Evolutionary conservation across 78 protist species (phyloP), one percentile per base, ranked within the genome.

Genomic region (Dictyostelium brefeldianum): DNA sequence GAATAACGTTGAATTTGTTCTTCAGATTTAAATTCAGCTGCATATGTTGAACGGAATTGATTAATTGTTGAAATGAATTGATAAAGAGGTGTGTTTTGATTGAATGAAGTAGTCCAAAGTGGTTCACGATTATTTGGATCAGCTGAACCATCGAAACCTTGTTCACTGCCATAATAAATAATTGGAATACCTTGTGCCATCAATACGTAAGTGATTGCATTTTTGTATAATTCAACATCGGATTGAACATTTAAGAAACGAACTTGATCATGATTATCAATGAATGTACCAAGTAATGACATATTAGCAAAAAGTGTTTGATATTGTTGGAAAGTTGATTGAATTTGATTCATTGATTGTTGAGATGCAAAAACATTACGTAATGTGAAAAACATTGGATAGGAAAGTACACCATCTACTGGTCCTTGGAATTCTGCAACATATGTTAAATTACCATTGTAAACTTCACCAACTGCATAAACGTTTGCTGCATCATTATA

Each of bases 161-260:
- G 97, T 74, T 98, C 99, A 12, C 96, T 93, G 15, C 99, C 99
- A 81, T 98, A 98, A 94, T 98, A 98, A 67, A 96, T 64, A 69
- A 96, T 85, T 6, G 99, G 99, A 12, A 97, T 92, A 54, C 96
- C 96, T 22, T 69, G 79, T 2, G 84, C 81, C 74, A 80, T 83
- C 14, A 94, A 22, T 8, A 74, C 74, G 41, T 79, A 96, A 51
- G 97, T 77, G 25, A 98, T 62, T 4, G 98, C 99, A 31, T 81
- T 80, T 51, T 89, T 71, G 94, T 92, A 95, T 48, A 89, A 89
- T 9, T 51, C 56, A 17, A 51, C 6, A 59, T 96, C 98, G 5
- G 90, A 1, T 27, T 93, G 87, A 29, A 56, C 69, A 51, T 89
- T 54, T 25, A 98, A 75, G 95, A 97, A 97, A 5, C 99, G 82